Percentiles rank a stretch among this genome's conserved stretches.
Conservation (phyloP, 2,329 filamentous ascomycete species). For the Nemania diffusa region DNA sequence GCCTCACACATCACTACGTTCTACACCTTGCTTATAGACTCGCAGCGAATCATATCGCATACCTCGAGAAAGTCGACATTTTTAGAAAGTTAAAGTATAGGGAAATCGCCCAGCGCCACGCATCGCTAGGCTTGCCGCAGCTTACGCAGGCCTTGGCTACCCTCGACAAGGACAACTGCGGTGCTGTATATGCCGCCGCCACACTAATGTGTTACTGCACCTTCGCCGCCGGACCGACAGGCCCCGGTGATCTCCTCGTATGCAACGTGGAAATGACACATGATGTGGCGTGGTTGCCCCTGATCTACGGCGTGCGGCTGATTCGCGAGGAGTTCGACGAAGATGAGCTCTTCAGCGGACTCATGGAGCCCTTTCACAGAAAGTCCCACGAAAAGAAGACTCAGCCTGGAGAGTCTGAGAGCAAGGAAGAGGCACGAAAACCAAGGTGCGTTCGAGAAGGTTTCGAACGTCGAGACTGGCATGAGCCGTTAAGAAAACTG, state of each 20-base stretch:
- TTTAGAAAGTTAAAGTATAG: neutral
- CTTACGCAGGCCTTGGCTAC: neutral
- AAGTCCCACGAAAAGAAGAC: neutral
- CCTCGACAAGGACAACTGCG: conserved; percentile 14
- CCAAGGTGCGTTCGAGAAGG: conserved; percentile 16
- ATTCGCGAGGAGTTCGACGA: conserved; percentile 18
- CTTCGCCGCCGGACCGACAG: conserved; percentile 15
- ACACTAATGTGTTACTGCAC: conserved; percentile 19
- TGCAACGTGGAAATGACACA: conserved; percentile 13
- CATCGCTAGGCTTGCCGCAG: conserved; percentile 13
- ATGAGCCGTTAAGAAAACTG: conserved; percentile 3
- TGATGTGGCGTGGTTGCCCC: conserved; percentile 9
- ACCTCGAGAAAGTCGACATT: neutral
- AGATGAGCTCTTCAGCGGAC: conserved; percentile 15
- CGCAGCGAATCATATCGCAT: conserved; percentile 16
- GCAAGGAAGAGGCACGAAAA: neutral
- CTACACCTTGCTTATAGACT: conserved; percentile 17
- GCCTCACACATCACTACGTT: conserved; percentile 17
- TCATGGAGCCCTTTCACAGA: conserved; percentile 12
- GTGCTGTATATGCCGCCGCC: conserved; percentile 18
- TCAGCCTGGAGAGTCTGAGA: neutral
- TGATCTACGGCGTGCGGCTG: conserved; percentile 18
- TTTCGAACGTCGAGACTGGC: conserved; percentile 7
- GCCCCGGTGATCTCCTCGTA: conserved; percentile 12
- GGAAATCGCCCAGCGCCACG: conserved; percentile 9